Conservation (phyloP, 495 filamentous ascomycete species). For the Neurospora tetrasperma region DNA sequence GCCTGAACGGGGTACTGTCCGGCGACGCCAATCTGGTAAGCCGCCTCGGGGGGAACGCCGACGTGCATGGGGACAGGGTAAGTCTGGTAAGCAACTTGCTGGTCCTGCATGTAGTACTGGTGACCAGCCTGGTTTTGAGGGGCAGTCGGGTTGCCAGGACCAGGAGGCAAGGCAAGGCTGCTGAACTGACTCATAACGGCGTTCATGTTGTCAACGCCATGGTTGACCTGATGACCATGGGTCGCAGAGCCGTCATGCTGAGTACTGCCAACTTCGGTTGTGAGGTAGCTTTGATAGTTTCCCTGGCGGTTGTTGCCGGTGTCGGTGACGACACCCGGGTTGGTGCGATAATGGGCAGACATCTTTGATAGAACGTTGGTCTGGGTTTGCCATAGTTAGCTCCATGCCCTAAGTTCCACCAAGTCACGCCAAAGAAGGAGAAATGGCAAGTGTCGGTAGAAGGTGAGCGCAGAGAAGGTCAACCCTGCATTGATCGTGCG, state of each 20-base stretch:
- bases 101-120: conserved; percentile 26
- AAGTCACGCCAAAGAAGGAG: background rate
- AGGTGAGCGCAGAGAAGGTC: background rate
- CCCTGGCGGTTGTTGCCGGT: conserved; percentile 13
- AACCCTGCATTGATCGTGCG: background rate
- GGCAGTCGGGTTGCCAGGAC: conserved; percentile 14
- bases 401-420: background rate
- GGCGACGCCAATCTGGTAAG: conserved; percentile 19
- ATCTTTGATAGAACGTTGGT: background rate
- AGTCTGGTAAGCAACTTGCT: conserved; percentile 21
- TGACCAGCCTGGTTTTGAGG: conserved; percentile 19
- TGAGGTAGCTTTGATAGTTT: conserved; percentile 13
- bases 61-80: conserved; percentile 23
- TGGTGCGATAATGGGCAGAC: conserved; percentile 19
- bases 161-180: conserved; percentile 24
- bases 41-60: conserved; percentile 19
- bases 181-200: conserved; percentile 31
- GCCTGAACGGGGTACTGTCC: conserved; percentile 28
- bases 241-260: conserved; percentile 16
- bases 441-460: background rate
- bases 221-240: conserved; percentile 20
- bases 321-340: conserved; percentile 16
- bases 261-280: conserved; percentile 10
- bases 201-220: conserved; percentile 17
- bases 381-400: background rate